Base-by-base conservation (phyloP, 169 alveolate genomes). In the Plasmodium falciparum region DNA sequence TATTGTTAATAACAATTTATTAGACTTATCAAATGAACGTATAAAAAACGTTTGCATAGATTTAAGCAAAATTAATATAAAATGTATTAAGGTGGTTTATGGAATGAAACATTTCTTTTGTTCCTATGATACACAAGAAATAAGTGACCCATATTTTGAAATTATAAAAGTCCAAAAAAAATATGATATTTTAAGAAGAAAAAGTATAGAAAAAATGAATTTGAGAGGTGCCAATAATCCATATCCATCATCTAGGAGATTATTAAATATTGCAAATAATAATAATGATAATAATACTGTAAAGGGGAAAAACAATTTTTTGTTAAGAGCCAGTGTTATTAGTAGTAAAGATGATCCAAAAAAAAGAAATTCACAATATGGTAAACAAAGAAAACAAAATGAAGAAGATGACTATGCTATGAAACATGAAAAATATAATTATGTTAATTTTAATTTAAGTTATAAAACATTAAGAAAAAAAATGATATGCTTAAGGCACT, bases 41-140 rank as follows among this genome's bases (percentile, higher is more conserved):
- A 29, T 83, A 24, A 71, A 83, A 59, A 43, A 70, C 56, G 58
- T 83, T 22, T 26, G 17, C 26, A 56, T 83, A 47, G 74, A 83
- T 58, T 47, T 67, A 20, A 83, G 43, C 17, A 83, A 83, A 69
- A 47, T 83, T 69, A 54, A 58, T 70, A 58, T 83, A 58, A 83
- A 83, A 59, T 83, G 85, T 59, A 43, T 83, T 72, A 54, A 59
- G 26, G 85, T 83, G 12, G 85, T 47, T 43, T 39, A 83, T 63
- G 85, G 91, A n/a, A 67, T 71, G 22, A 71, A 69, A 54, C 85
- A 83, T 83, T 83, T 70, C 69, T 83, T 83, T 62, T 83, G 91
- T 70, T 83, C 86, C 7, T 83, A 83, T 63, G 91, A 83, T 58
- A 59, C 85, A 5, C 33, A 43, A 69, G 85, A 50, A 83, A 78